Conservation (phyloP, 179 eudicot species). For the Silene vulgaris region DNA sequence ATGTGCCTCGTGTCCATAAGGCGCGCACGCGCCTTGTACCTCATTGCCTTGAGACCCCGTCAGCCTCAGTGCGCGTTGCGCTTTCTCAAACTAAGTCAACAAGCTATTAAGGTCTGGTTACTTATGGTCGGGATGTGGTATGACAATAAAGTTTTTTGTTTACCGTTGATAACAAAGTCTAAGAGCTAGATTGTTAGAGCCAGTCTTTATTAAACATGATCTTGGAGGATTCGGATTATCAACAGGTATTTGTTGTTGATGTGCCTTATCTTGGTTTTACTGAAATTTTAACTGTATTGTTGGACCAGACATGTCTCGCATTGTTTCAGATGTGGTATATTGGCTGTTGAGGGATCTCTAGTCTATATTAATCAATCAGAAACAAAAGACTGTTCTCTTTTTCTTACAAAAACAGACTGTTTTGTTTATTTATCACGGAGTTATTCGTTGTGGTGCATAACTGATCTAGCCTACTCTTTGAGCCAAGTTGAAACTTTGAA, state of each 20-base stretch:
- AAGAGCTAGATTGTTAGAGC: background rate
- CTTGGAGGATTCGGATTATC: background rate
- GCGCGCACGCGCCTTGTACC: too few relatives aligned
- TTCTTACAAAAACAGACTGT: background rate
- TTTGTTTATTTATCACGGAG: background rate
- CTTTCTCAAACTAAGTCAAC: background rate
- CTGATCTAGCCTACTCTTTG: background rate
- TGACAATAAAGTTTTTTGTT: background rate
- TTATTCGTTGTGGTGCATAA: background rate
- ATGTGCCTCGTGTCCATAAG: too few relatives aligned
- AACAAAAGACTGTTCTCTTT: background rate
- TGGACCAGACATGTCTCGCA: background rate
- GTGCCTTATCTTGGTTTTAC: background rate
- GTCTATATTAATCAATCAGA: background rate
- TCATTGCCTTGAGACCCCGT: too few relatives aligned
- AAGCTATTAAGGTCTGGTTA: background rate
- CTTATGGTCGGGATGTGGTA: background rate
- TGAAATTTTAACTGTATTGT: background rate
- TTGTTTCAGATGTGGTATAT: background rate
- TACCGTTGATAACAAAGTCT: background rate
- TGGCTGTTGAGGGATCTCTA: background rate
- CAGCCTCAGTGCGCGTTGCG: too few relatives aligned
- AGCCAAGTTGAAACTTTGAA: background rate
- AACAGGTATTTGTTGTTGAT: background rate
- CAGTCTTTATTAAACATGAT: background rate